Evolutionary conservation across 345 rosid species (phyloP).

Genomic region (Populus pruinosa): DNA sequence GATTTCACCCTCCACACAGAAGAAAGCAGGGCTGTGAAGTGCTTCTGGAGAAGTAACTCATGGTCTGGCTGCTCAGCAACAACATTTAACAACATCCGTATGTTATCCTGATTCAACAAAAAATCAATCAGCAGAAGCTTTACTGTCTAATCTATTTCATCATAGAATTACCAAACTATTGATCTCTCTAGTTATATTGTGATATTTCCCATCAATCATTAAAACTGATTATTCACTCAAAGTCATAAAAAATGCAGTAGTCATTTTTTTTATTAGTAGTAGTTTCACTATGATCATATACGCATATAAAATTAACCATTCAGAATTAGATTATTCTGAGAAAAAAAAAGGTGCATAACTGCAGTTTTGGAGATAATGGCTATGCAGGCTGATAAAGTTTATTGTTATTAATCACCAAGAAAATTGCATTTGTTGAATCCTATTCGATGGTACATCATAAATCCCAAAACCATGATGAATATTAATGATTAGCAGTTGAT

Average conservation of each 20-base stretch:
- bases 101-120: constrained; percentile 66
- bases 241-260: not conserved
- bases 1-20: constrained; percentile 65
- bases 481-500: not conserved
- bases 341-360: not conserved
- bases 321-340: not conserved
- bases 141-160: not conserved
- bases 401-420: not conserved
- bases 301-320: not conserved
- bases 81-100: constrained; percentile 63
- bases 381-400: not conserved
- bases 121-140: constrained; percentile 21
- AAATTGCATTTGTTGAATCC: not conserved
- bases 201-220: not conserved
- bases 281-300: not conserved
- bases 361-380: not conserved
- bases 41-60: constrained; percentile 89
- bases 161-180: not conserved
- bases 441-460: not conserved
- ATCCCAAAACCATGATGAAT: not conserved
- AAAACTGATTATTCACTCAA: not conserved
- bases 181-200: not conserved
- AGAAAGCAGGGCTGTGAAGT: constrained; percentile 80
- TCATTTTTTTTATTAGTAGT: not conserved
- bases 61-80: constrained; percentile 73